phyloP scores from a whole-genome alignment of 179 eudicot species.

The Patellifolia procumbens region DNA sequence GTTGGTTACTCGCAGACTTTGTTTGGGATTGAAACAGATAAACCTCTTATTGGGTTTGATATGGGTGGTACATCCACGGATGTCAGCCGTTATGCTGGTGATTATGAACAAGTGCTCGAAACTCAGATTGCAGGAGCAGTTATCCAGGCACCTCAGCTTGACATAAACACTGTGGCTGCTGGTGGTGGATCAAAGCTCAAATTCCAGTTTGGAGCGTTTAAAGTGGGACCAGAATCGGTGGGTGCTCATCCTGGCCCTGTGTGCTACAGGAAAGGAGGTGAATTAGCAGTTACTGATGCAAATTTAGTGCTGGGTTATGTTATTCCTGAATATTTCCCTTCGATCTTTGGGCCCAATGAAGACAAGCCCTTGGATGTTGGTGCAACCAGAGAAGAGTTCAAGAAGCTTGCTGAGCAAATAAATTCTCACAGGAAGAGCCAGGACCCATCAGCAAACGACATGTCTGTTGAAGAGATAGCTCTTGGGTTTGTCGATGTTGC shows the following conservation, averaged over 20 bases:
- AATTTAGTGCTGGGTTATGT: slow-evolving; percentile 82
- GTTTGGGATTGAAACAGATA: slow-evolving; percentile 79
- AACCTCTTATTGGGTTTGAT: slow-evolving; percentile 94
- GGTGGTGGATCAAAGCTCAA: slow-evolving; percentile 97
- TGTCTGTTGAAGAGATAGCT: slow-evolving; percentile 92
- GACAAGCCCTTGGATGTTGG: slow-evolving; percentile 82
- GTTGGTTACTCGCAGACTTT: slow-evolving; percentile 97
- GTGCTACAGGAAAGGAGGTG: slow-evolving; percentile 96
- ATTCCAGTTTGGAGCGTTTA: slow-evolving; percentile 91
- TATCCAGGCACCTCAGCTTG: slow-evolving; percentile 99
- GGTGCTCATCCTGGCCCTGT: slow-evolving; percentile 99
- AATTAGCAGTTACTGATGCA: slow-evolving; percentile 94
- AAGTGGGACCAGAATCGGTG: slow-evolving; percentile 97
- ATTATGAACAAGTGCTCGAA: slow-evolving; percentile 89
- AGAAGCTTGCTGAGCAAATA: slow-evolving; percentile 75
- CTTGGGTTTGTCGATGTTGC: slow-evolving; percentile 95
- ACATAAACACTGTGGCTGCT: slow-evolving; percentile 96
- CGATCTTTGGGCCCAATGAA: slow-evolving; percentile 90
- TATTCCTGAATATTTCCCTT: slow-evolving; percentile 88
- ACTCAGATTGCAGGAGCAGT: slow-evolving; percentile 96
- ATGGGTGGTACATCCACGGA: slow-evolving; percentile 99
- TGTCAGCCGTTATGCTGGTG: slow-evolving; percentile 97
- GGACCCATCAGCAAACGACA: slow-evolving; percentile 67
- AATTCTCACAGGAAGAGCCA: slow-evolving; percentile 75
- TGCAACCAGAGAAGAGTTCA: slow-evolving; percentile 69